Percentiles rank a stretch among this genome's conserved stretches.
These are phyloP conservation scores for Phytophthora palmivora DNA, from an alignment of 352 stramenopile species.

Conservation along the genomic window DNA sequence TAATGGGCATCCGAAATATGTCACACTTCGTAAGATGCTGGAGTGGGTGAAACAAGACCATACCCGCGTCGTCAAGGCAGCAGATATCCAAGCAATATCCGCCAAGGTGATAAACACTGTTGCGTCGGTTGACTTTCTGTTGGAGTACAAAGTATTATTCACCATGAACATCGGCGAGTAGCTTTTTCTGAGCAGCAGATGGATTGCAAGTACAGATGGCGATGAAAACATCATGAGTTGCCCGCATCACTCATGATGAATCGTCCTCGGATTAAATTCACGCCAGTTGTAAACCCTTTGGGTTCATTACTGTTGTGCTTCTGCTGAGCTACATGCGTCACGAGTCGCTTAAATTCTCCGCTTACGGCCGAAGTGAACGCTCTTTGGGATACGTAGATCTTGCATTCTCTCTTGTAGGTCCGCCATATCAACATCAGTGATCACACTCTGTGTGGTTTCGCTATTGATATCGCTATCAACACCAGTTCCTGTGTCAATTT, in stretches of 20 bases:
- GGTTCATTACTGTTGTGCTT: too few species aligned
- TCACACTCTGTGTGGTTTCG: not conserved
- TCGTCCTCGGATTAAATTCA: too few species aligned
- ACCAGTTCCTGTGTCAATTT: slow-evolving; percentile 20
- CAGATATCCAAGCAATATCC: slow-evolving; percentile 3
- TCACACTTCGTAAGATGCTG: slow-evolving; percentile 1
- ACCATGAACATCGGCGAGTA: not conserved
- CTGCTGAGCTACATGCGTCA: too few species aligned
- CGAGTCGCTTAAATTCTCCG: slow-evolving; percentile 24
- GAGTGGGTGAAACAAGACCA: slow-evolving; percentile 15
- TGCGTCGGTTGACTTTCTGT: slow-evolving; percentile 2
- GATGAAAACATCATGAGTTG: too few species aligned
- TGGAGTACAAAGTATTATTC: not conserved
- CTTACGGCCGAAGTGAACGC: slow-evolving; percentile 41
- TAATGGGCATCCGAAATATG: not conserved
- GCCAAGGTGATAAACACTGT: slow-evolving; percentile 1
- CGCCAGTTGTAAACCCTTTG: too few species aligned
- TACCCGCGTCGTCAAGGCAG: slow-evolving; percentile 2
- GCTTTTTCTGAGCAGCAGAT: too few species aligned
- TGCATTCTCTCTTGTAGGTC: slow-evolving; percentile 37
- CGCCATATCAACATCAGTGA: slow-evolving; percentile 32
- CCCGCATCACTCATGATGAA: too few species aligned
- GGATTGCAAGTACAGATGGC: too few species aligned
- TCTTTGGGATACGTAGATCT: slow-evolving; percentile 44
- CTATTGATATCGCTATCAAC: not conserved